Base-by-base conservation (phyloP, 805 yeast genomes). In the Peterozyma toletana region DNA sequence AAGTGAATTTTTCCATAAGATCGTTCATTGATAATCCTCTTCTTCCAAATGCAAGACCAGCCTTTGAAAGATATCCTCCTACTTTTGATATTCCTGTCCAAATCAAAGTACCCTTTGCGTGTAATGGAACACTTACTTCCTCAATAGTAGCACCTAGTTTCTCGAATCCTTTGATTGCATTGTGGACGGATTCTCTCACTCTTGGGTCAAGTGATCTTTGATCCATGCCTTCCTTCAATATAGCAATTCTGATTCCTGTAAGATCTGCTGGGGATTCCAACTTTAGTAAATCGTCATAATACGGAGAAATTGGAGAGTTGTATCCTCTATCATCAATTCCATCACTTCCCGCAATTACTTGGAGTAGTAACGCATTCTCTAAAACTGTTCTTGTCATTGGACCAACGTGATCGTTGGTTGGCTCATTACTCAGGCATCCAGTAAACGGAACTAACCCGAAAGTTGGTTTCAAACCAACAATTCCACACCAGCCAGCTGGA, bases 391-490 rank as follows among this genome's bases (percentile, higher is more conserved):
- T 52, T 4, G 70, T 64, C 63, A 65, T 60, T n/a, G 67, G 66
- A 6, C 70, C 70, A 14, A 63, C 59, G 48, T 63, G 66, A 43
- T 65, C 70, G 37, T 58, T 57, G 37, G 58, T 60, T 7, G 59
- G 54, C 38, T 63, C 68, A 39, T 58, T 50, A 35, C 61, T 56
- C 7, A 61, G 63, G 34, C 61, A 56, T n/a, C 68, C 69, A 13
- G 70, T 61, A 50, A 54, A 60, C 3, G 66, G 66, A 16, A 62
- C 60, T 21, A 62, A 46, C 10, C 79, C 79, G 53, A 71, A 71
- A 1, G 75, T 62, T 3, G 78, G 78, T 50, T 73, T 73, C 50
- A 72, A 64, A 35, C 78, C 78, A 40, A 21, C 56, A 1, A 53
- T 18, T 14, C 56, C 56, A 44, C 40, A 67, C 57, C 51, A 50